Base-by-base conservation (phyloP, 73 alveolate genomes). In the Paramecium pentaurelia region DNA sequence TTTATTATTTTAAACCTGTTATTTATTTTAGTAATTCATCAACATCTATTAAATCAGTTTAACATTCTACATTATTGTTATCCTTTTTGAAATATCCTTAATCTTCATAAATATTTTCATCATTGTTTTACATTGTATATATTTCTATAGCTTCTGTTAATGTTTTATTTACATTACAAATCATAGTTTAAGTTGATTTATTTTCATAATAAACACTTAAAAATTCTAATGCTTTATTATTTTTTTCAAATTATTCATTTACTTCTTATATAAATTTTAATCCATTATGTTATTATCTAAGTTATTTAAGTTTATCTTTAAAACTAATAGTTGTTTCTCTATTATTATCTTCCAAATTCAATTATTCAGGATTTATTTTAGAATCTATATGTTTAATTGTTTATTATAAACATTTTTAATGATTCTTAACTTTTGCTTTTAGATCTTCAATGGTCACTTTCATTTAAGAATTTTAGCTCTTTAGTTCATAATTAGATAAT, bases 321-420 rank as follows among this genome's bases (percentile, higher is more conserved):
- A 80, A 80, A 47, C 77, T 47, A 9, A 38, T 80, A 0, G 91
- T 80, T 4, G 91, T 80, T 80, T 80, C 91, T 20, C 91, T 80
- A 8, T 80, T 44, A 11, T 34, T 28, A 47, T 80, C 91, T 0
- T 80, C 91, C 6, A 80, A 18, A 80, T 80, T 80, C 3, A 80
- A 5, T 80, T 45, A 49, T 14, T 80, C 71, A 14, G 91, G 91
- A 40, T 45, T 44, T 9, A 80, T 44, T 27, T 80, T 80, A 45
- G 73, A 28, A 80, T 80, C 91, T n/a, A 80, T 80, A 18, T 45
- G 75, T 27, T 49, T 42, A 20, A 80, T 27, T 27, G 54, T 18
- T 36, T 18, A 36, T 27, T 80, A 12, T 9, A 80, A 22, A 45
- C 37, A 30, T 27, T 80, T 80, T 28, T 80, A 80, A 80, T 49